Conservation (phyloP, 305 asterid species). For the Plantago coronopus region DNA sequence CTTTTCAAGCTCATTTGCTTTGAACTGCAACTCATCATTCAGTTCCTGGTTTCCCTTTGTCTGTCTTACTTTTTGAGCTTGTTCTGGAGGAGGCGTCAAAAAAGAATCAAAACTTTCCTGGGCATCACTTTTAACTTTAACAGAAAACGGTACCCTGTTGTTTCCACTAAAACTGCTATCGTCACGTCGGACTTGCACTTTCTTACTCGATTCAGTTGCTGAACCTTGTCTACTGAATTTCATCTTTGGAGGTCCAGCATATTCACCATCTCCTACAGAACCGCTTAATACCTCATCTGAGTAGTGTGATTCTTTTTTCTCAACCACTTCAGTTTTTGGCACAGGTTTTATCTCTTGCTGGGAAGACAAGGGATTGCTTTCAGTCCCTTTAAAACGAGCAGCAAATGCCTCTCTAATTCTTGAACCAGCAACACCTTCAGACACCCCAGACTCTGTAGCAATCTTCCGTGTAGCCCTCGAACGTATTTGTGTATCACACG, state of each 20-base stretch:
- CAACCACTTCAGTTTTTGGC: slow-evolving; percentile 36
- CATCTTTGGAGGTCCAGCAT: slow-evolving; percentile 44
- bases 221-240: slow-evolving; percentile 42
- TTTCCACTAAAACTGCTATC: slow-evolving; percentile 31
- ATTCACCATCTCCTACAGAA: slow-evolving; percentile 42
- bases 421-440: slow-evolving; percentile 52
- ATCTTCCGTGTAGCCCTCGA: slow-evolving; percentile 36
- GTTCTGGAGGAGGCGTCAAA: slow-evolving; percentile 45
- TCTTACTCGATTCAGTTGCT: slow-evolving; percentile 43
- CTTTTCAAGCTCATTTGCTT: slow-evolving; percentile 84
- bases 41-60: slow-evolving; percentile 80
- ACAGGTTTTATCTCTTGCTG: slow-evolving; percentile 41
- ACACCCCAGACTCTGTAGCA: slow-evolving; percentile 33
- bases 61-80: slow-evolving; percentile 57
- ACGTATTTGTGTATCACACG: slow-evolving; percentile 28
- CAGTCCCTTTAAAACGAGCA: slow-evolving; percentile 42
- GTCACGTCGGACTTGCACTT: slow-evolving; percentile 36
- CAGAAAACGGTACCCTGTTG: slow-evolving; percentile 29
- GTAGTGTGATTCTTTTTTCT: slow-evolving; percentile 32
- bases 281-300: slow-evolving; percentile 34
- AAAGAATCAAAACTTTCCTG: slow-evolving; percentile 48
- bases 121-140: slow-evolving; percentile 40
- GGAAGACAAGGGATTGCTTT: slow-evolving; percentile 38
- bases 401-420: slow-evolving; percentile 47
- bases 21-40: slow-evolving; percentile 71